Conservation (phyloP, 768 basidiomycete species). For the Pisolithus microcarpus region DNA sequence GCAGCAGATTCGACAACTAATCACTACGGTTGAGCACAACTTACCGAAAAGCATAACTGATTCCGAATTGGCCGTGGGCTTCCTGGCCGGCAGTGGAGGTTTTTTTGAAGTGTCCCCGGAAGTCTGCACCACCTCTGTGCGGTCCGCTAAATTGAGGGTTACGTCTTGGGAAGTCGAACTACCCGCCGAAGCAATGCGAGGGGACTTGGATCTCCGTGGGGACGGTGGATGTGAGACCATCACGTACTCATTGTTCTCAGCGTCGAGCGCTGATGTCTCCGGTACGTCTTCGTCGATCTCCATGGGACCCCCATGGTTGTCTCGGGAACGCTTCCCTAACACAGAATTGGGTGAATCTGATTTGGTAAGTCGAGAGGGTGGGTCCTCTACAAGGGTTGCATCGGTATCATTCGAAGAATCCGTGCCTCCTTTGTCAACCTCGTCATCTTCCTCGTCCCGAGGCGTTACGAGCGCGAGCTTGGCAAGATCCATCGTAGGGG, state of each 20-base stretch:
- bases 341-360: constrained; percentile 42
- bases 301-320: constrained; percentile 36
- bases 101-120: constrained; percentile 33
- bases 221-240: constrained; percentile 33
- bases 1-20: background rate
- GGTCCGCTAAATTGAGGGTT: constrained; percentile 22
- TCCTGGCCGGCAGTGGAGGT: constrained; percentile 52
- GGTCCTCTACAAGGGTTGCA: constrained; percentile 82
- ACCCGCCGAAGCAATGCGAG: constrained; percentile 23
- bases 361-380: constrained; percentile 25
- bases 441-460: constrained; percentile 84
- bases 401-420: constrained; percentile 84
- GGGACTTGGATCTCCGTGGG: constrained; percentile 30
- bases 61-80: constrained; percentile 47
- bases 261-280: constrained; percentile 23
- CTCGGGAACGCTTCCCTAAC: constrained; percentile 63
- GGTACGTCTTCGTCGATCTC: constrained; percentile 45
- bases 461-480: constrained; percentile 88
- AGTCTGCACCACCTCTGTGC: constrained; percentile 20
- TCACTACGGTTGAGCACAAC: constrained; percentile 13
- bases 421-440: constrained; percentile 61
- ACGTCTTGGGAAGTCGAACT: constrained; percentile 25
- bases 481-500: constrained; percentile 79
- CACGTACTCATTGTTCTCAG: constrained; percentile 39
- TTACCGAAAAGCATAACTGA: constrained; percentile 89